Evolutionary conservation across 768 basidiomycete species (phyloP).

Genomic region (Tubosaeta brunneosetosa): DNA sequence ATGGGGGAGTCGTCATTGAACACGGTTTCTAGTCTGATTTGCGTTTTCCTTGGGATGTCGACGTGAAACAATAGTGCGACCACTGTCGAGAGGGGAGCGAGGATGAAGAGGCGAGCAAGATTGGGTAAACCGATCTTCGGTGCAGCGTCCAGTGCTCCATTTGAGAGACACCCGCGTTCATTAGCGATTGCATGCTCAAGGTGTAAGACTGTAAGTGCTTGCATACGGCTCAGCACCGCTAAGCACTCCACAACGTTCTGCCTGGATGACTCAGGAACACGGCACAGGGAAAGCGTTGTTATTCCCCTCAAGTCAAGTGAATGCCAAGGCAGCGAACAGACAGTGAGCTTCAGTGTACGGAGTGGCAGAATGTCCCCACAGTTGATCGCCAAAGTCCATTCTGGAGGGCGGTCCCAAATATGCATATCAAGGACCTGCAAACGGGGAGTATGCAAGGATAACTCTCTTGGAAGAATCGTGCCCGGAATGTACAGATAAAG

Average conservation of each 20-base stretch:
- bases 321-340: background rate
- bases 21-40: background rate
- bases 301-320: background rate
- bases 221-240: constrained; percentile 31
- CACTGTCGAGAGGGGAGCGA: background rate
- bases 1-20: too few relatives aligned
- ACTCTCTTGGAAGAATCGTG: too few relatives aligned
- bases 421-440: background rate
- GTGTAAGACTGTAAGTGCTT: constrained; percentile 30
- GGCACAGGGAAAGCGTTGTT: background rate
- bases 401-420: background rate
- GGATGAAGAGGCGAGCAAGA: background rate
- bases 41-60: background rate
- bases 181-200: constrained; percentile 28
- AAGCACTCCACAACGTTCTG: constrained; percentile 29
- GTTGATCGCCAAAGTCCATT: background rate
- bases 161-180: background rate
- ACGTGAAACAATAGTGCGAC: background rate
- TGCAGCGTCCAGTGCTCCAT: background rate
- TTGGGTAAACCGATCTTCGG: background rate
- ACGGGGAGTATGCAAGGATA: background rate
- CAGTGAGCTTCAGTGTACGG: background rate
- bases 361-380: background rate
- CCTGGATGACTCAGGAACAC: background rate
- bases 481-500: background rate